Conservation (phyloP, 768 basidiomycete species). For the Ramaria rubella region DNA sequence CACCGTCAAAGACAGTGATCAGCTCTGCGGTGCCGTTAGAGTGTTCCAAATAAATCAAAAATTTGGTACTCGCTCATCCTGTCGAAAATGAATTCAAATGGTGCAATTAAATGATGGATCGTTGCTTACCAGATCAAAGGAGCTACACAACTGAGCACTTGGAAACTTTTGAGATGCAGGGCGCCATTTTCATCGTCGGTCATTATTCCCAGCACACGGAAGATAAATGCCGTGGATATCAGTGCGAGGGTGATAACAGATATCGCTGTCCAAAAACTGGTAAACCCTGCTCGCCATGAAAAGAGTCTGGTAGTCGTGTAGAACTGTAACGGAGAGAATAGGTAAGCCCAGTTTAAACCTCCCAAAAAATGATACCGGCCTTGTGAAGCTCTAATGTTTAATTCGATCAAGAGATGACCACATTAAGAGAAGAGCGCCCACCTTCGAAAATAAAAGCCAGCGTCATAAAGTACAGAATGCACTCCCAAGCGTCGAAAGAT, state of each 20-base stretch:
- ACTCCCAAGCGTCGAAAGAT: constrained; percentile 75
- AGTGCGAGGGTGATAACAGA: constrained; percentile 68
- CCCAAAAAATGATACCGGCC: constrained; percentile 28
- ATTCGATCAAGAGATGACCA: not conserved
- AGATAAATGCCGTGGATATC: constrained; percentile 62
- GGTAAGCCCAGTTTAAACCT: not conserved
- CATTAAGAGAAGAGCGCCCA: constrained; percentile 24
- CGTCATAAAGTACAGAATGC: constrained; percentile 70
- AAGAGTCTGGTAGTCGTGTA: constrained; percentile 67
- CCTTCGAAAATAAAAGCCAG: constrained; percentile 78
- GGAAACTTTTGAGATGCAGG: constrained; percentile 68
- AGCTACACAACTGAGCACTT: constrained; percentile 79
- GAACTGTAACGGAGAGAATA: constrained; percentile 36
- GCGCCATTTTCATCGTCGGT: constrained; percentile 30
- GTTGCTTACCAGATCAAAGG: constrained; percentile 81
- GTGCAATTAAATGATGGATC: not conserved
- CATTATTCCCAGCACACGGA: constrained; percentile 58
- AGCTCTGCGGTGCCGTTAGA: constrained; percentile 42
- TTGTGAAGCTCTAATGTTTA: constrained; percentile 44
- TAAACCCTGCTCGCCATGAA: constrained; percentile 56
- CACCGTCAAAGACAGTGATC: constrained; percentile 75
- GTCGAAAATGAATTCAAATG: not conserved
- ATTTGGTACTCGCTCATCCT: constrained; percentile 70
- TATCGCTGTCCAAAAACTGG: constrained; percentile 72
- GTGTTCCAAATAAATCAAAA: not conserved